Percentiles rank a stretch among this genome's conserved stretches.
phyloP scores from a whole-genome alignment of 768 basidiomycete genomes.

The Steccherinum ochraceum region DNA sequence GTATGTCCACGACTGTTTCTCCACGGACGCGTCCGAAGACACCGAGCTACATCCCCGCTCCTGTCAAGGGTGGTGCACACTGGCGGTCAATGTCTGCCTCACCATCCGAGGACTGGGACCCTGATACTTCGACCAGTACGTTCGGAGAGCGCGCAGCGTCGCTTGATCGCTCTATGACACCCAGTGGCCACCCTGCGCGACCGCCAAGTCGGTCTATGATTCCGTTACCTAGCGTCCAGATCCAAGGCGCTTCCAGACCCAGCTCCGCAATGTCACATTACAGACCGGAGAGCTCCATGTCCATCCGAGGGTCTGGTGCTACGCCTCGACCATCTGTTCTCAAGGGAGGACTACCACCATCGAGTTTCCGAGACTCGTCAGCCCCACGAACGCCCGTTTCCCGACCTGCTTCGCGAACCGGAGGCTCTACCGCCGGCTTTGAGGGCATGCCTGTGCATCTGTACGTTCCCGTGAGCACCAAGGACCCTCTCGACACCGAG shows the following conservation, averaged over 20 bases:
- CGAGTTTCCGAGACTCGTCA: conserved; percentile 64
- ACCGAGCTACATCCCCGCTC: conserved; percentile 73
- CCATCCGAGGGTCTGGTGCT: conserved; percentile 46
- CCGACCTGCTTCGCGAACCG: conserved; percentile 59
- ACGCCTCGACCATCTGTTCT: conserved; percentile 34
- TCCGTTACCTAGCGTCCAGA: conserved; percentile 67
- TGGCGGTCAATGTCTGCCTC: conserved; percentile 43
- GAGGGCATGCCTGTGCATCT: conserved; percentile 40
- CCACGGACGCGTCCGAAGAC: conserved; percentile 74
- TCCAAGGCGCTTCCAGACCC: conserved; percentile 65
- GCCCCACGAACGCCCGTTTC: conserved; percentile 49
- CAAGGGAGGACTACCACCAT: conserved; percentile 51
- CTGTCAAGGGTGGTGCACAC: conserved; percentile 32
- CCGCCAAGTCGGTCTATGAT: conserved; percentile 84
- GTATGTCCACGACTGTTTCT: conserved; percentile 24
- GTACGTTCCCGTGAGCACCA: conserved; percentile 58
- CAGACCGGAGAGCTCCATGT: conserved; percentile 45
- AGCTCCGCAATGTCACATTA: conserved; percentile 67
- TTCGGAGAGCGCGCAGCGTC: conserved; percentile 60
- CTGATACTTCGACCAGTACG: conserved; percentile 31
- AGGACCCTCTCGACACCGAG: conserved; percentile 80
- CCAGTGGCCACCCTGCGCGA: conserved; percentile 46
- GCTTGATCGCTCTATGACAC: conserved; percentile 38
- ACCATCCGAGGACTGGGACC: conserved; percentile 36
- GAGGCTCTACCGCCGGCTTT: conserved; percentile 53